Percentiles rank a stretch among this genome's conserved stretches.
Evolutionary conservation across 2,329 filamentous ascomycete species (phyloP).

Genomic region (Trichophyton equinum): DNA sequence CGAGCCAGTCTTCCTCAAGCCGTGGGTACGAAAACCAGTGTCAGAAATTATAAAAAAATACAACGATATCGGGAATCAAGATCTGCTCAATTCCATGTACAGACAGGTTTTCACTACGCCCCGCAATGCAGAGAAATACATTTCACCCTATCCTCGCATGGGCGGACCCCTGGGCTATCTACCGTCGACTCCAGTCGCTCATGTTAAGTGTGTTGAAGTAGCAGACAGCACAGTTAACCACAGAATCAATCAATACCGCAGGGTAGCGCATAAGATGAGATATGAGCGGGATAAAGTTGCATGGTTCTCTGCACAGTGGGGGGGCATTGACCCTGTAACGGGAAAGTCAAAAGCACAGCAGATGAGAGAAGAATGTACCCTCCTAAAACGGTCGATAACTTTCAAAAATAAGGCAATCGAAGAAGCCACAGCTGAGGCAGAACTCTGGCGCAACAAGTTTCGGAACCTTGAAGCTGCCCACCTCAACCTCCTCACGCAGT

Average conservation of each 20-base stretch:
- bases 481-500: not conserved
- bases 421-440: constrained; percentile 19
- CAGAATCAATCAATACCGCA: constrained; percentile 16
- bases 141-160: constrained; percentile 23
- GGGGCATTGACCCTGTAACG: constrained; percentile 17
- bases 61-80: constrained; percentile 7
- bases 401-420: constrained; percentile 18
- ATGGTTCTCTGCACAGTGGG: constrained; percentile 17
- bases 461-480: constrained; percentile 12
- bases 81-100: constrained; percentile 16
- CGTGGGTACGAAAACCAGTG: not conserved
- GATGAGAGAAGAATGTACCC: constrained; percentile 12
- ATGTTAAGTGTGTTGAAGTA: constrained; percentile 20
- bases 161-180: constrained; percentile 20
- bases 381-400: constrained; percentile 16
- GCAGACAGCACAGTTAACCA: constrained; percentile 16
- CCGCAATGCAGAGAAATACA: constrained; percentile 15
- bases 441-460: constrained; percentile 19
- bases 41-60: not conserved
- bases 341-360: constrained; percentile 18
- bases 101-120: constrained; percentile 18
- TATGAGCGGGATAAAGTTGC: constrained; percentile 22
- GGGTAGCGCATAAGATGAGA: constrained; percentile 17
- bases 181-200: constrained; percentile 21
- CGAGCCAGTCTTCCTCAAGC: not conserved